Evolutionary conservation across 1,139 yeast genomes (phyloP), one percentile per base, ranked within the genome.

Genomic region (Lodderomyces parapsilosis): DNA sequence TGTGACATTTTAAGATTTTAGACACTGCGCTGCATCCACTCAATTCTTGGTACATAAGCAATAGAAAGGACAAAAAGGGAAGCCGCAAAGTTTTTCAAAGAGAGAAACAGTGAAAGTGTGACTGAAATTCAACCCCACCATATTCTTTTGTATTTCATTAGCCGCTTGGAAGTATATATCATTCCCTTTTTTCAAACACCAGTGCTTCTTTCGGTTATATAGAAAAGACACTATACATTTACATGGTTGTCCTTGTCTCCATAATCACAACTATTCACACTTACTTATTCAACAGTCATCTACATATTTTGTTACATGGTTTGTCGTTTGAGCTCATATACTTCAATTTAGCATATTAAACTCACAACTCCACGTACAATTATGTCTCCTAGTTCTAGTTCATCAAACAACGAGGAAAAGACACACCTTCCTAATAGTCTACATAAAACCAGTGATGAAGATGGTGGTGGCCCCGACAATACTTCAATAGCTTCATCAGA

Each of bases 401-500:
- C 28, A 25, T 25, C 28, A 9, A 25, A n/a, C 6, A n/a, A 27
- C 4, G 31, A 27, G 13, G 27, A 22, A 4, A 20, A 20, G 13
- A 2, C 27, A n/a, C 13, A 13, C 27, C 8, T 10, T 5, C 37
- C 37, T 20, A 20, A 22, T 22, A 20, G 17, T 23, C 17, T 34
- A 14, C n/a, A 20, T 23, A n/a, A 19, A 20, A n/a, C 27, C 3
- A 13, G 6, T 22, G 37, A 22, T 3, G 28, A 14, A 4, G 13
- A 4, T 6, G 41, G 32, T 6, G 41, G 32, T 20, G 30, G 38
- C 9, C 42, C 33, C 14, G 44, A 38, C 19, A 19, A 41, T 13
- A 36, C 42, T 3, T 39, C 48, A n/a, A 38, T 39, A 31, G 41
- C 47, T 8, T 36, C 48, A n/a, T 34, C 44, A 24, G 44, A 36